Percentiles rank a stretch among this genome's conserved stretches.
phyloP scores from a whole-genome alignment of 139 green algal genomes.

The Tetradesmus lagerheimii region DNA sequence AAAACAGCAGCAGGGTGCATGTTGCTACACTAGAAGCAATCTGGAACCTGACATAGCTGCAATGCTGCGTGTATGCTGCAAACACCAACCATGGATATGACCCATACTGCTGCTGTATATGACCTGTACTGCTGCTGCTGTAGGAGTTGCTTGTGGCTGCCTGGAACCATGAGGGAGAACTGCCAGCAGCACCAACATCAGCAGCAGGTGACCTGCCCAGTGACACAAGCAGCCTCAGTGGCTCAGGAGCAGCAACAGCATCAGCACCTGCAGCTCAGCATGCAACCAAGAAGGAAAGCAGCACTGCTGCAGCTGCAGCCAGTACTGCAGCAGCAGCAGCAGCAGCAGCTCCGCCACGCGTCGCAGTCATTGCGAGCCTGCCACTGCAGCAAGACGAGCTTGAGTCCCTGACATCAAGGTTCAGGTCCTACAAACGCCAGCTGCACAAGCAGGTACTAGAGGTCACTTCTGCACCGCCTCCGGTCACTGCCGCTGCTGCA shows the following conservation, averaged over 20 bases:
- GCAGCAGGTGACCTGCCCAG: neutral
- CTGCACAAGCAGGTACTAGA: conserved; percentile 9
- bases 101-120: neutral
- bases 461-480: neutral
- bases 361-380: neutral
- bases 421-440: neutral
- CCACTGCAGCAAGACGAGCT: neutral
- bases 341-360: neutral
- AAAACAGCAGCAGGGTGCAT: too few relatives aligned
- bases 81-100: too few relatives aligned
- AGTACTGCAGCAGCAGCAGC: neutral
- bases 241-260: neutral
- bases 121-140: neutral
- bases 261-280: neutral
- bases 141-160: conserved; percentile 28
- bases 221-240: neutral
- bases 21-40: too few relatives aligned
- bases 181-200: neutral
- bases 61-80: too few relatives aligned
- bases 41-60: too few relatives aligned
- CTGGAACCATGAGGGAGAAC: neutral
- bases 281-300: neutral
- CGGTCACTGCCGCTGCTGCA: neutral
- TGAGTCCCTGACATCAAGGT: neutral
- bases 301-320: neutral